Evolutionary conservation across 805 yeast species (phyloP), one percentile per base, ranked within the genome.

Genomic region (Candida silvatica): DNA sequence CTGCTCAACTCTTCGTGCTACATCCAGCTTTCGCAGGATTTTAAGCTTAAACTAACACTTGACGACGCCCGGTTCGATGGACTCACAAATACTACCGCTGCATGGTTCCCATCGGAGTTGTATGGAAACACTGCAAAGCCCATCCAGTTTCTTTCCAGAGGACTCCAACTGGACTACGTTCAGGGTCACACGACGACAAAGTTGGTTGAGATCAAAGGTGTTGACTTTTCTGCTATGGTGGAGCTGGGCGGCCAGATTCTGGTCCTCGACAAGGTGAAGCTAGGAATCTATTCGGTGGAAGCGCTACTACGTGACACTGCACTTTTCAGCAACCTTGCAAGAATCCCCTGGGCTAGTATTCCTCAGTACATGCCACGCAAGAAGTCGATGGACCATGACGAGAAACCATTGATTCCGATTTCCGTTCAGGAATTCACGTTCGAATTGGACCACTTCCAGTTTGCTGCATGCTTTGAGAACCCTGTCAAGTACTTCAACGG

Each of bases 401-500:
- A n/a, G n/a, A n/a, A n/a, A n/a, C n/a, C n/a, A n/a, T n/a, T n/a
- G n/a, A n/a, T n/a, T 11, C 16, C n/a, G 16, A 16, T 12, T 26
- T 12, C 6, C 15, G 12, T 23, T 5, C 16, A 23, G 19, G 12
- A 31, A 6, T n/a, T 15, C 19, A 6, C 6, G 17, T 27, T 33
- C 16, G 29, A 33, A 12, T 14, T 27, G 6, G 27, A 41, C 16
- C 22, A 31, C 4, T 14, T 54, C 16, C 46, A 37, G 14, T 32
- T 56, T 18, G 36, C 47, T 6, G 37, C 56, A 2, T 52, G 59
- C 30, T 58, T 56, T 29, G 17, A 28, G n/a, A 52, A 44, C 30
- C 62, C 61, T 4, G 46, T 56, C 6, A 44, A 44, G 24, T 55
- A 44, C 36, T 58, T 47, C 37, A 45, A 45, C 27, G 51, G 50